These are phyloP conservation scores for Warburgia ugandensis DNA, from an alignment of 164 flowering plant genomes.

Conservation along the genomic window DNA sequence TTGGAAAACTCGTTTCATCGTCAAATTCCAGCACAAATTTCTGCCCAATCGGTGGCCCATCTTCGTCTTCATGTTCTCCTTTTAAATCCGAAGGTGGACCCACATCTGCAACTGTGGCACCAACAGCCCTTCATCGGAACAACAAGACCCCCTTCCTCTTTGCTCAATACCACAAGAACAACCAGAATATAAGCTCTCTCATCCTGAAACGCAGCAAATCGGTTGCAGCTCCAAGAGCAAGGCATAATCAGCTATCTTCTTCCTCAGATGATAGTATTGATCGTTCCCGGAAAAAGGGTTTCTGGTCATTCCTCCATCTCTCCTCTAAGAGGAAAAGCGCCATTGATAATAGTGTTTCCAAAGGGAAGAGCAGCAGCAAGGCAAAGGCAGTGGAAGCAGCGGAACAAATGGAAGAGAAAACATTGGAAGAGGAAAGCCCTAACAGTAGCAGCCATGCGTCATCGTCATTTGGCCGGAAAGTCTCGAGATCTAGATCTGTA, in stretches of 20 bases:
- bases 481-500: slow-evolving; percentile 91
- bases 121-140: not conserved
- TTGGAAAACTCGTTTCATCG: slow-evolving; percentile 69
- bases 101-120: not conserved
- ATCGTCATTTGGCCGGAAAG: slow-evolving; percentile 63
- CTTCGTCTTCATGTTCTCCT: slow-evolving; percentile 41
- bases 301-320: slow-evolving; percentile 77
- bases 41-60: slow-evolving; percentile 21
- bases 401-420: no score
- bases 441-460: slow-evolving; percentile 24
- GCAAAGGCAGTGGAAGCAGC: not conserved
- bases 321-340: slow-evolving; percentile 6
- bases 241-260: slow-evolving; percentile 31
- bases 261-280: slow-evolving; percentile 7
- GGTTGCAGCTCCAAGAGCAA: slow-evolving; percentile 35
- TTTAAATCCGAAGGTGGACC: slow-evolving; percentile 24
- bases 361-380: slow-evolving; percentile 1
- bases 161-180: slow-evolving; percentile 9
- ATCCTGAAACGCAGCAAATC: slow-evolving; percentile 74
- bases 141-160: slow-evolving; percentile 22
- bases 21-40: slow-evolving; percentile 26
- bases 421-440: slow-evolving; percentile 35
- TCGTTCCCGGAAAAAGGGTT: slow-evolving; percentile 42
- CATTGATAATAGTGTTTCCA: not conserved
- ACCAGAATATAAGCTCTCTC: slow-evolving; percentile 6